These are phyloP conservation scores for Endocladia muricata DNA, from an alignment of 31 red algal genomes.

Conservation along the genomic window DNA sequence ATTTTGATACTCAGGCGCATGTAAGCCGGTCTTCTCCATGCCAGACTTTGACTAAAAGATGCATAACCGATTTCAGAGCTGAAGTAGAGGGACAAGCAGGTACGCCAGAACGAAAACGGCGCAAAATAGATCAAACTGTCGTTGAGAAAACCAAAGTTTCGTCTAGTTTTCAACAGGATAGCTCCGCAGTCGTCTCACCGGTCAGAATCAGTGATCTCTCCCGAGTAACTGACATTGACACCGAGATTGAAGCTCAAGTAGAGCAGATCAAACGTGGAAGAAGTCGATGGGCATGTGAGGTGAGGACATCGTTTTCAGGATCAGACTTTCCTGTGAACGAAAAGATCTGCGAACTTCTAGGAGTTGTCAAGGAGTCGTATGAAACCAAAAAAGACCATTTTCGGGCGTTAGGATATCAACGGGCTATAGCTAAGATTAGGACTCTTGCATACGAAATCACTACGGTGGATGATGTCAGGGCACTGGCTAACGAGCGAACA, in stretches of 20 bases:
- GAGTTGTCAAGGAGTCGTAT: conserved; percentile 39
- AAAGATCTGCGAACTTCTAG: conserved; percentile 60
- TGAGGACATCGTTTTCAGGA: conserved; percentile 28
- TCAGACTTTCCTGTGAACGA: conserved; percentile 56
- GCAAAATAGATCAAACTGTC: not conserved
- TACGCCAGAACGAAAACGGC: too few species aligned
- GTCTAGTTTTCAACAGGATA: not conserved
- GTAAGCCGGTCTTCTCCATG: not conserved
- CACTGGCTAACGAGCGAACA: not conserved
- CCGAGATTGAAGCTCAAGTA: not conserved
- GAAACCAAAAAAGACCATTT: conserved; percentile 56
- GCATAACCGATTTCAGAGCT: not conserved
- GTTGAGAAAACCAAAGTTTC: not conserved
- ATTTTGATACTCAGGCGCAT: not conserved
- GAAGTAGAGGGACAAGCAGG: not conserved
- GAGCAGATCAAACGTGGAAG: not conserved
- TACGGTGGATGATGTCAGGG: conserved; percentile 30
- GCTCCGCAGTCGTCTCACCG: not conserved
- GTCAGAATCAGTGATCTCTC: not conserved
- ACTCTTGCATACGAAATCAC: conserved; percentile 39
- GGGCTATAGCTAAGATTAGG: conserved; percentile 48
- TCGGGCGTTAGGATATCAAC: conserved; percentile 58
- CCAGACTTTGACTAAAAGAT: not conserved
- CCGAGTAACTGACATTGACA: not conserved
- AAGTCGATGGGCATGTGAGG: conserved; percentile 61